Base-by-base conservation (phyloP, 2,329 filamentous ascomycete species). In the Monilinia vaccinii-corymbosi region DNA sequence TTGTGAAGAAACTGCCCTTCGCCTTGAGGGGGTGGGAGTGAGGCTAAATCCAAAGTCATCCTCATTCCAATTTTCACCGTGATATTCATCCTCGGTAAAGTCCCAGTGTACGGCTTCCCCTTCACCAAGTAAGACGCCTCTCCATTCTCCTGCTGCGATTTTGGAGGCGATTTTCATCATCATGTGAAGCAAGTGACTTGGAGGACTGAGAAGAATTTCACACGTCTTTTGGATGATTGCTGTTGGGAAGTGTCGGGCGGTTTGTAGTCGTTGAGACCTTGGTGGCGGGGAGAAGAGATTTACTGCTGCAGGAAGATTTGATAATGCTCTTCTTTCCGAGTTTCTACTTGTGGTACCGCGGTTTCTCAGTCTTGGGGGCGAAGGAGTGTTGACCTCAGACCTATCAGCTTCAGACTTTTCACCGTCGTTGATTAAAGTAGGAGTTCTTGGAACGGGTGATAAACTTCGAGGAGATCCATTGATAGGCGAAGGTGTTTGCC, bases 81-180 rank as follows among this genome's bases (percentile, higher is more conserved):
- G n/a, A 44, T 70, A 69, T 64, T 71, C 66, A 25, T 72, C 69
- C 55, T 71, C 69, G 21, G 59, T 61, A 64, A 81, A 83, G 67
- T 86, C 82, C 83, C 83, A 85, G 50, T 81, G 76, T 4, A 84
- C 82, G 2, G 73, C 71, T 59, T 84, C 81, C 36, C 77, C 77
- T 56, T 78, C 75, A 13, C 81, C 81, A 55, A 79, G 78, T 16
- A 83, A 77, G 66, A 81, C 74, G 63, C 82, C 87, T 69, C 81
- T 76, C 85, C 81, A 84, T 74, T 82, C 79, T 21, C 81, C 83
- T 34, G 78, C 78, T 1, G 85, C 81, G 63, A 96, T 90, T 63
- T 83, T 85, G 0, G 88, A 86, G 0, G 91, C 89, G 60, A 96
- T 89, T 60, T 85, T 84, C 5, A 96, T 80, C 79, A 96, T 91